Evolutionary conservation across 345 rosid species (phyloP).

Genomic region (Raphanus sativus): DNA sequence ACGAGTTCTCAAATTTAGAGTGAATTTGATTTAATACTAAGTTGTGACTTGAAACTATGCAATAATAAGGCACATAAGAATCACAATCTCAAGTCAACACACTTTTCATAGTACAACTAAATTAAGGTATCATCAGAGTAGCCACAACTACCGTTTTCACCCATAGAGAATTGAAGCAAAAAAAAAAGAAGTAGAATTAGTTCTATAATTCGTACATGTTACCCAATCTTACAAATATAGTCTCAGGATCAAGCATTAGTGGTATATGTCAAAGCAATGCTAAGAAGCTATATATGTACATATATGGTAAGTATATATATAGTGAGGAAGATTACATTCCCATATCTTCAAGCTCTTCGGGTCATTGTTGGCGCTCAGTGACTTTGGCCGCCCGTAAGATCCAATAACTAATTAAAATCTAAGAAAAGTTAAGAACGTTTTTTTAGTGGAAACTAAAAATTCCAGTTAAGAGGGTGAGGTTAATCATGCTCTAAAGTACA

Average conservation of each 20-base stretch:
- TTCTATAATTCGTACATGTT: background rate
- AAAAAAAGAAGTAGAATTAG: background rate
- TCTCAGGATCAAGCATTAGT: background rate
- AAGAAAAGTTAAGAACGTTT: too few relatives aligned
- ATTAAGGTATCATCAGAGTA: background rate
- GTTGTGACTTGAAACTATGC: background rate
- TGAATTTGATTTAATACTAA: background rate
- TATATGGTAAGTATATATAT: background rate
- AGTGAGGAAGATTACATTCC: background rate
- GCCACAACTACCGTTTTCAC: background rate
- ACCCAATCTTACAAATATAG: background rate
- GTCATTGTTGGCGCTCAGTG: background rate
- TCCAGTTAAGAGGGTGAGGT: too few relatives aligned
- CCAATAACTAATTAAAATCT: background rate
- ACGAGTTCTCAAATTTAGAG: background rate
- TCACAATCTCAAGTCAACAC: background rate
- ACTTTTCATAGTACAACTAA: background rate
- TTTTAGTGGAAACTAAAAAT: too few relatives aligned
- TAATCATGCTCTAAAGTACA: background rate
- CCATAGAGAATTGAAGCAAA: background rate
- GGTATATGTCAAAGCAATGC: background rate
- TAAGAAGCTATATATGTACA: background rate
- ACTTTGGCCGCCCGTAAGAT: background rate
- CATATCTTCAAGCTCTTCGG: background rate
- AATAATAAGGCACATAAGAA: background rate